phyloP scores from a whole-genome alignment of 495 filamentous ascomycete species.

The Filosporella fistucella region DNA sequence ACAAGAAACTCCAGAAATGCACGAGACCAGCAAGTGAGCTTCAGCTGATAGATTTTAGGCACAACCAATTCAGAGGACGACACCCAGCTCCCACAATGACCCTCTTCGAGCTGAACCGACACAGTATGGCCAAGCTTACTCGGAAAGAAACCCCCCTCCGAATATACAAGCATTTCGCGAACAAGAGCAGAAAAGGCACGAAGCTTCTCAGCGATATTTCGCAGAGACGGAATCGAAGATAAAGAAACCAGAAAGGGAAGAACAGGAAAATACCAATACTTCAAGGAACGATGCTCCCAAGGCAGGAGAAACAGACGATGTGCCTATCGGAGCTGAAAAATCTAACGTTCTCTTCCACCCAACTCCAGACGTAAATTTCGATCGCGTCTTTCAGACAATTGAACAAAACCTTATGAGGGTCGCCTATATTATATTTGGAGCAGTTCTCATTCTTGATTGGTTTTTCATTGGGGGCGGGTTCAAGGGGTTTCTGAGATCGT shows the following conservation, averaged over 20 bases:
- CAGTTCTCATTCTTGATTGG: conserved; percentile 6
- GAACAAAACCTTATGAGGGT: conserved; percentile 2
- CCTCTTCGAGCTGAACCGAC: too few relatives aligned
- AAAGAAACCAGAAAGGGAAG: not conserved
- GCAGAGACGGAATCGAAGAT: conserved; percentile 1
- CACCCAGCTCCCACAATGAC: too few relatives aligned
- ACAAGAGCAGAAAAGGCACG: conserved; percentile 1
- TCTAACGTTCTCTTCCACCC: conserved; percentile 12
- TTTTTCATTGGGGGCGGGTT: conserved; percentile 11
- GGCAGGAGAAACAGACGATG: conserved; percentile 8
- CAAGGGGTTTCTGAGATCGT: conserved; percentile 4
- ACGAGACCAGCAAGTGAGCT: too few relatives aligned
- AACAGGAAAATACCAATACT: conserved; percentile 1
- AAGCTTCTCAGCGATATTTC: conserved; percentile 4
- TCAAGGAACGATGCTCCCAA: not conserved
- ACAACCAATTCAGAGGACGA: too few relatives aligned
- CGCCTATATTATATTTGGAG: conserved; percentile 2
- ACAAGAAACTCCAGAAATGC: too few relatives aligned
- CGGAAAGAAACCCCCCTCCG: conserved; percentile 8
- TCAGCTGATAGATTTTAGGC: too few relatives aligned
- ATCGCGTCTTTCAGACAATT: conserved; percentile 5
- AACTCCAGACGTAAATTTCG: conserved; percentile 5
- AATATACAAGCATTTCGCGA: conserved; percentile 8
- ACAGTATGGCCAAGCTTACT: conserved; percentile 10
- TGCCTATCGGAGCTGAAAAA: conserved; percentile 9